Percentiles rank a stretch among this genome's conserved stretches.
Conservation (phyloP, 768 basidiomycete genomes). For the Dentipellis fragilis region DNA sequence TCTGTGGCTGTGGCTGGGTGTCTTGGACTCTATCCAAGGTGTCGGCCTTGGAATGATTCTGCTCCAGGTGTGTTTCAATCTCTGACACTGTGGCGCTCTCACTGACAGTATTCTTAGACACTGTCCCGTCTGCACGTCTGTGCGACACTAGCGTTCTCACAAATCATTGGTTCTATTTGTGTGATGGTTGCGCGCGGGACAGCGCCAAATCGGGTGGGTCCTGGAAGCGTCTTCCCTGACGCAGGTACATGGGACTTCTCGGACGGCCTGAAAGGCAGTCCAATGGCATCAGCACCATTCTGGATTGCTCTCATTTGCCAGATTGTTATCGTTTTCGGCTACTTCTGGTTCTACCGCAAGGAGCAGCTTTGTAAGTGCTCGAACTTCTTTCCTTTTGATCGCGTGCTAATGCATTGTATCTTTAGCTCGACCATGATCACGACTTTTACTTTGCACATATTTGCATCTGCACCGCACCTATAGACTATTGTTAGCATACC, state of each 20-base stretch:
- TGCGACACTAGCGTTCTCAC: slow-evolving; percentile 84
- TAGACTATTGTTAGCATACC: slow-evolving; percentile 7
- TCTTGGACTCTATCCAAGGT: slow-evolving; percentile 88
- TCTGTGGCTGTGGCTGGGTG: slow-evolving; percentile 93
- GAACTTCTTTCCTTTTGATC: not conserved
- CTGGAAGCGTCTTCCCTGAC: slow-evolving; percentile 86
- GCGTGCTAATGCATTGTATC: not conserved
- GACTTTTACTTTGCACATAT: slow-evolving; percentile 2
- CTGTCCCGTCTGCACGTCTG: slow-evolving; percentile 90
- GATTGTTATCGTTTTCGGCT: slow-evolving; percentile 78
- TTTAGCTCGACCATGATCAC: slow-evolving; percentile 19
- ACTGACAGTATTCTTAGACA: slow-evolving; percentile 34
- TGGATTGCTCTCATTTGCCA: slow-evolving; percentile 80
- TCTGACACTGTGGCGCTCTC: not conserved
- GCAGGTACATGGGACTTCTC: slow-evolving; percentile 84
- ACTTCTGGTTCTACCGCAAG: slow-evolving; percentile 96
- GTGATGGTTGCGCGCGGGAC: slow-evolving; percentile 92
- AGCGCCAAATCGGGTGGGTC: slow-evolving; percentile 83
- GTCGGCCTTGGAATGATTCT: slow-evolving; percentile 90
- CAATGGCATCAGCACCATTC: slow-evolving; percentile 77
- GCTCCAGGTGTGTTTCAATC: slow-evolving; percentile 38
- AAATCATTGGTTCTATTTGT: slow-evolving; percentile 81
- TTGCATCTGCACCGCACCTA: slow-evolving; percentile 8
- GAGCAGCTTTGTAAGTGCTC: slow-evolving; percentile 69
- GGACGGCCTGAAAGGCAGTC: slow-evolving; percentile 64